Base-by-base conservation (phyloP, 805 yeast species). In the Saccharomycopsis malanga region DNA sequence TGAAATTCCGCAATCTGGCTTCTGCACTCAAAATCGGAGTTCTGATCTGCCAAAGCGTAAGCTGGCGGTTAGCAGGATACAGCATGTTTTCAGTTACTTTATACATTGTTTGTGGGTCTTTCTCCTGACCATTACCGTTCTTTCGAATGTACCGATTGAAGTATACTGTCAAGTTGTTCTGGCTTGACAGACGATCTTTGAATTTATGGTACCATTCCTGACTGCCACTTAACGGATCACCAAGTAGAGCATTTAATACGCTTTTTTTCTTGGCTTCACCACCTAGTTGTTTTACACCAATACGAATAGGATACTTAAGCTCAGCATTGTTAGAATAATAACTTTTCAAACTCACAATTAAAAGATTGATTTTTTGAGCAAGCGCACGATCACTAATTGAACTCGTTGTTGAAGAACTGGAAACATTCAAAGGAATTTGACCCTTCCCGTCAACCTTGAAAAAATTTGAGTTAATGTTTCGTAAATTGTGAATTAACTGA, bases 191-290 rank as follows among this genome's bases (percentile, higher is more conserved):
- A 12, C 54, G 42, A 2, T 35, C 15, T 22, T 46, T 42, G 27
- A 50, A 34, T 9, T 42, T 34, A 4, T 22, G 23, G 34, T 51
- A 51, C 54, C 54, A 51, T 3, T 23, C 35, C 29, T 51, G 52
- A 15, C 48, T 40, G 3, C 54, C 52, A 15, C 53, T 45, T 25
- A 51, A 22, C n/a, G 54, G 54, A 25, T 51, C 54, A 17, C 40
- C 54, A 1, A 51, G 22, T 21, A 51, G 23, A 2, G 52, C 41
- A 15, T 44, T 39, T n/a, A 46, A 24, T 29, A 50, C 32, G 12
- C 20, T 17, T 14, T 25, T 21, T 3, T 29, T 29, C 20, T 22
- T 24, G 36, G 14, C 24, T 22, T 23, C 14, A 34, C 22, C 27
- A 10, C 12, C 20, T 14, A 43, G 39, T 14, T 35, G 34, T 22